A percentile compares a stretch with the other conserved stretches of the same genome.
Evolutionary conservation across 345 rosid species (phyloP).

Genomic region (Populus pruinosa): DNA sequence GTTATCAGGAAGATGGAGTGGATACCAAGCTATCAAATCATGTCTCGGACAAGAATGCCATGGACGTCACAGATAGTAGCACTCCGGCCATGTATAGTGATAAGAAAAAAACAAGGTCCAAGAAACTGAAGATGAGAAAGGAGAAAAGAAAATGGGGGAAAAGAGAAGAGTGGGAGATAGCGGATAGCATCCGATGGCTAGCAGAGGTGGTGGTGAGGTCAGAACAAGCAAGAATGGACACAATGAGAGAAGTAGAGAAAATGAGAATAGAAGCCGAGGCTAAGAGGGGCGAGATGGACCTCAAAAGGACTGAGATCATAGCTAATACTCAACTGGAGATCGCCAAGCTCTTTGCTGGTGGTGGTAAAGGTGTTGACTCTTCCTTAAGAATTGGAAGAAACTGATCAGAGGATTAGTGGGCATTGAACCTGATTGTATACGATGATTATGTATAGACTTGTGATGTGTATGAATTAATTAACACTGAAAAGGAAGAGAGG

Average conservation of each 20-base stretch:
- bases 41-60: constrained; percentile 45
- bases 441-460: not conserved
- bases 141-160: constrained; percentile 44
- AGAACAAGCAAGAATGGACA: constrained; percentile 84
- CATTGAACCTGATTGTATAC: not conserved
- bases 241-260: constrained; percentile 78
- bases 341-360: constrained; percentile 71
- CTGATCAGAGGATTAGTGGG: constrained; percentile 17
- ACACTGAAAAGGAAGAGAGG: not conserved
- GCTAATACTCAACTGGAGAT: constrained; percentile 91
- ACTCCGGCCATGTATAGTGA: constrained; percentile 72
- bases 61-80: constrained; percentile 70
- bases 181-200: constrained; percentile 77
- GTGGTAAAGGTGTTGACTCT: constrained; percentile 59
- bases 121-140: constrained; percentile 45
- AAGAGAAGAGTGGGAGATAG: constrained; percentile 60
- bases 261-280: constrained; percentile 90
- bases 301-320: constrained; percentile 83
- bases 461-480: not conserved
- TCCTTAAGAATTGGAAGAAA: constrained; percentile 81
- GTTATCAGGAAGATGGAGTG: constrained; percentile 53
- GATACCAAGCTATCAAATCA: constrained; percentile 47
- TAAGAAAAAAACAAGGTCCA: constrained; percentile 35
- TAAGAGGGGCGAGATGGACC: constrained; percentile 79
- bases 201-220: constrained; percentile 81